These are phyloP conservation scores for Fonsecaea pedrosoi DNA, from an alignment of 2,329 filamentous ascomycete species.

Conservation along the genomic window DNA sequence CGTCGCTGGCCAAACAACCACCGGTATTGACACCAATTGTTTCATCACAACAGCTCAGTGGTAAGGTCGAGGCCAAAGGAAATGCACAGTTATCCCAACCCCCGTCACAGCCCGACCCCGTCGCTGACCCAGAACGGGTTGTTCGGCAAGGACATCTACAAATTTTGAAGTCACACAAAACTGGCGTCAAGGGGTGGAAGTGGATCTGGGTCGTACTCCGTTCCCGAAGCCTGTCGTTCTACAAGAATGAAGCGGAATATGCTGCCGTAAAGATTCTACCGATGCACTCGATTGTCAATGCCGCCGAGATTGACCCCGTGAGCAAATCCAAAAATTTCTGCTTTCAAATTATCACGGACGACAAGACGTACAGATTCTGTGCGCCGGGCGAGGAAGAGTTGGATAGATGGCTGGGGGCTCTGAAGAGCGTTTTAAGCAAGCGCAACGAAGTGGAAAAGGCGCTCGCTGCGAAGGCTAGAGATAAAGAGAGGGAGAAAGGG, in stretches of 20 bases:
- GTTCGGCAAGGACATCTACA: constrained; percentile 92
- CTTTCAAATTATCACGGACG: constrained; percentile 91
- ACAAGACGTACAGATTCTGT: constrained; percentile 81
- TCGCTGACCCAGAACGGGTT: constrained; percentile 80
- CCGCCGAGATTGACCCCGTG: constrained; percentile 88
- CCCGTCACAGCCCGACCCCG: constrained; percentile 60
- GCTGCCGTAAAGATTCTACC: constrained; percentile 81
- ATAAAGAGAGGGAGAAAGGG: constrained; percentile 18
- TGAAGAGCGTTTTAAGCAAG: constrained; percentile 70
- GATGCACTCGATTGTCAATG: constrained; percentile 80
- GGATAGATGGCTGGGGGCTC: constrained; percentile 82
- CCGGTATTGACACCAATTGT: constrained; percentile 43
- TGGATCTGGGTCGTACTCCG: constrained; percentile 91
- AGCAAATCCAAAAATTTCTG: constrained; percentile 85
- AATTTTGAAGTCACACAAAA: constrained; percentile 76
- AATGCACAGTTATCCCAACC: constrained; percentile 58
- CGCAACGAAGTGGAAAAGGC: constrained; percentile 31
- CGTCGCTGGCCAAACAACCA: constrained; percentile 32
- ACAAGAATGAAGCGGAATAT: constrained; percentile 93
- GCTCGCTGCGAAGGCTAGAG: constrained; percentile 18
- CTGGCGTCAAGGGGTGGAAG: constrained; percentile 91
- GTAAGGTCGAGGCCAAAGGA: constrained; percentile 7
- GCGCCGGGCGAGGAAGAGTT: constrained; percentile 81
- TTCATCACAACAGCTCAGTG: constrained; percentile 38
- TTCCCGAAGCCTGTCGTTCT: constrained; percentile 81